Evolutionary conservation across 495 filamentous ascomycete species (phyloP).

Genomic region (Cenococcum geophilum): DNA sequence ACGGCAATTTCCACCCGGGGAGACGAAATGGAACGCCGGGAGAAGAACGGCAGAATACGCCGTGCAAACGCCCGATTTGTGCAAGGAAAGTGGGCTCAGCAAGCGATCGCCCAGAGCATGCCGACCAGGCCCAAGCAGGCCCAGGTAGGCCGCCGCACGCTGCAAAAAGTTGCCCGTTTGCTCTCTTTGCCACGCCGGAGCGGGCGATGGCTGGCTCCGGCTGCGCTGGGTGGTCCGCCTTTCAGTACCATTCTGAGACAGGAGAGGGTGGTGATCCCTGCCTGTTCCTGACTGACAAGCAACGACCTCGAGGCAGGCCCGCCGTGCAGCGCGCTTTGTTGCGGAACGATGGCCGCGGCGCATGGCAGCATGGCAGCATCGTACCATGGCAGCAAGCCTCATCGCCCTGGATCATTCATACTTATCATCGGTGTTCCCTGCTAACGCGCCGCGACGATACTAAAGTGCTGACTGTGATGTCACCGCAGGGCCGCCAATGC

Average conservation of each 20-base stretch:
- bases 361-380: background rate
- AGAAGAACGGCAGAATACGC: constrained; percentile 29
- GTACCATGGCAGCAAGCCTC: background rate
- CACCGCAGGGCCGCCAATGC: background rate
- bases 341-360: background rate
- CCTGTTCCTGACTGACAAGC: constrained; percentile 24
- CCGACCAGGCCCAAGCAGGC: background rate
- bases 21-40: constrained; percentile 21
- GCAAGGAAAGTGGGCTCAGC: background rate
- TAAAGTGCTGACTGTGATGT: constrained; percentile 2
- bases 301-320: background rate
- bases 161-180: background rate
- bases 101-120: background rate
- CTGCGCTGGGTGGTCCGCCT: background rate
- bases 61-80: background rate
- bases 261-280: constrained; percentile 18
- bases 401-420: background rate
- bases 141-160: no score
- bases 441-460: background rate
- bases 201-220: background rate
- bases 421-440: background rate
- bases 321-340: background rate
- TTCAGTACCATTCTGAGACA: constrained; percentile 8
- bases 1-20: background rate
- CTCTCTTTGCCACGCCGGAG: background rate